Base-by-base conservation (phyloP, 352 stramenopile genomes). In the Phytophthora multivora region DNA sequence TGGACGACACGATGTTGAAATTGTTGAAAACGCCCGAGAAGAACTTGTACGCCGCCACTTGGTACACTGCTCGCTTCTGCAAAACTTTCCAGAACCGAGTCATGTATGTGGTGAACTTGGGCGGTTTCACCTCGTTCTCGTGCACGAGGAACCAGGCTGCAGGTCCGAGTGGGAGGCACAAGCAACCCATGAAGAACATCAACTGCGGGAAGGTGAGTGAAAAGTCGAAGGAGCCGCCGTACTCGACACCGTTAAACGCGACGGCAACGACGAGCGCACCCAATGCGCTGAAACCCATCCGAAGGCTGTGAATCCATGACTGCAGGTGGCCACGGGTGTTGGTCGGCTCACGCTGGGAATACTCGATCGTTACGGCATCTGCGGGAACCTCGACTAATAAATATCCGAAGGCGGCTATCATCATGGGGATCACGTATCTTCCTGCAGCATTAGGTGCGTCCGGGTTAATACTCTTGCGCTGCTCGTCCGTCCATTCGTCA, bases 381-480 rank as follows among this genome's bases (percentile, higher is more conserved):
- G 79, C 71, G 2, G 80, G 64, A 7, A 88, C 79, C 26, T 92
- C 79, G 3, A 73, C 58, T 18, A 89, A 38, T 11, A 92, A 54
- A 59, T 84, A 92, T 9, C 83, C 80, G 45, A 90, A 84, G 0
- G 79, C 63, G n/a, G 79, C 73, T 23, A 90, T 62, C 81, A 89
- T 90, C 80, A 91, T 89, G 13, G 72, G 76, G 36, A 90, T 68
- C 19, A 92, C 72, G 41, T 87, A 89, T 31, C 69, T 72, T 23
- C 63, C 68, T 3, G 75, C 80, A 1, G 67, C 60, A 43, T 80
- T 60, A 11, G 75, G 63, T 5, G 77, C 73, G 4, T 59, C 31
- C 0, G 36, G 11, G 57, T 89, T 88, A 55, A 88, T 77, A 23
- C 48, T 83, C 13, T 67, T 56, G n/a, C 43, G 55, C 28, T 80